Evolutionary conservation across 768 basidiomycete genomes (phyloP).

Genomic region (Xerocomellus intermedius): DNA sequence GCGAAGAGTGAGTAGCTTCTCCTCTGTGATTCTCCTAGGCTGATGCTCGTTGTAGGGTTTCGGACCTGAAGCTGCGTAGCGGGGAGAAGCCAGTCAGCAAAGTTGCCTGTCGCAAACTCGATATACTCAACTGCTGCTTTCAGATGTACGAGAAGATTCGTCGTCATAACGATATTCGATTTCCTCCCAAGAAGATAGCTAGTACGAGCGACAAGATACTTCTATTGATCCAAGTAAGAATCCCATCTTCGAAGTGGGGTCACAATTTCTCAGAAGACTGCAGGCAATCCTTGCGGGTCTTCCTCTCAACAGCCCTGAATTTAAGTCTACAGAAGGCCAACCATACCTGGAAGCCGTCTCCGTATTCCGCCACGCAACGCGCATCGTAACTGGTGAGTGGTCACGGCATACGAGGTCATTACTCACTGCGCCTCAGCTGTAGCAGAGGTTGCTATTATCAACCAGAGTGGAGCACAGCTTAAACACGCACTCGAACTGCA

Average conservation of each 20-base stretch:
- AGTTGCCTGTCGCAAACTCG: not conserved
- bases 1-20: constrained; percentile 57
- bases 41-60: constrained; percentile 46
- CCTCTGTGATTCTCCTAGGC: not conserved
- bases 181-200: constrained; percentile 65
- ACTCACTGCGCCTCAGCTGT: constrained; percentile 49
- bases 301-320: constrained; percentile 65
- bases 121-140: not conserved
- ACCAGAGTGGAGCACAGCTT: constrained; percentile 61
- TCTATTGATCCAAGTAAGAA: constrained; percentile 69
- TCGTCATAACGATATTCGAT: constrained; percentile 77
- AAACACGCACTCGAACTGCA: constrained; percentile 77
- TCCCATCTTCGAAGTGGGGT: not conserved
- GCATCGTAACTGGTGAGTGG: constrained; percentile 69
- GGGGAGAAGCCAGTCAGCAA: constrained; percentile 68
- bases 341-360: constrained; percentile 65
- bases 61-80: constrained; percentile 62
- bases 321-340: constrained; percentile 68
- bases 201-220: constrained; percentile 77
- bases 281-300: constrained; percentile 75
- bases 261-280: constrained; percentile 3
- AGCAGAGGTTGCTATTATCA: constrained; percentile 71
- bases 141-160: constrained; percentile 67
- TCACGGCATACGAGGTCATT: not conserved
- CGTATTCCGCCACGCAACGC: constrained; percentile 71